phyloP scores from a whole-genome alignment of 148 eudicot genomes.

The Vaccinium myrtillus region DNA sequence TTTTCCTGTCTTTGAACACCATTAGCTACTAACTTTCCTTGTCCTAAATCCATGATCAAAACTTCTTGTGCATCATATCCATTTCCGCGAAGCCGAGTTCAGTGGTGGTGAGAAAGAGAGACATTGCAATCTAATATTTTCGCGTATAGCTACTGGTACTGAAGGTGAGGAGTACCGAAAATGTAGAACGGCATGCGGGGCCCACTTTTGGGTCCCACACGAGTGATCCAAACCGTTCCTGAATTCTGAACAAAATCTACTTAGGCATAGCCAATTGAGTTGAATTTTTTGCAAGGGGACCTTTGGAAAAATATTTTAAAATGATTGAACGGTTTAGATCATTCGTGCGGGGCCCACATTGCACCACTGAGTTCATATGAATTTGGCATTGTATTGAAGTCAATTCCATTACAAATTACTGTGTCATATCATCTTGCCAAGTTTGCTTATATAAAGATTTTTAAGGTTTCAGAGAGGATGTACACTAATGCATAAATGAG shows the following conservation, averaged over 20 bases:
- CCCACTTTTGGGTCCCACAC: no score
- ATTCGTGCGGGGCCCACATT: not conserved
- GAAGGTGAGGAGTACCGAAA: no score
- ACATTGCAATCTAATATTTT: not conserved
- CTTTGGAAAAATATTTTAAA: no score
- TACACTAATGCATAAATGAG: not conserved
- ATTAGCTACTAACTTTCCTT: no score
- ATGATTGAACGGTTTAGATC: no score
- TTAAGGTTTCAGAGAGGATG: not conserved
- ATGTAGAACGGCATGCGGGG: no score
- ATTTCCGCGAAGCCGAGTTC: not conserved
- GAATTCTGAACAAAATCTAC: no score
- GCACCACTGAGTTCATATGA: not conserved
- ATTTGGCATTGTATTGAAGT: not conserved
- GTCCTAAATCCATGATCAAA: no score
- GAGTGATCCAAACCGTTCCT: no score
- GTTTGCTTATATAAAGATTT: not conserved
- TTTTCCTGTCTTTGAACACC: not conserved
- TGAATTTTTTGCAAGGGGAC: no score
- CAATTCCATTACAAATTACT: not conserved
- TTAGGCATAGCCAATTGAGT: no score
- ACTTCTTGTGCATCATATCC: not conserved
- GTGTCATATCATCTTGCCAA: not conserved
- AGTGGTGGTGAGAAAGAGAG: not conserved
- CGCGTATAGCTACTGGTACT: no score